These are phyloP conservation scores for Paramyrothecium sp. DNA, from an alignment of 2,329 filamentous ascomycete genomes.

Conservation along the genomic window DNA sequence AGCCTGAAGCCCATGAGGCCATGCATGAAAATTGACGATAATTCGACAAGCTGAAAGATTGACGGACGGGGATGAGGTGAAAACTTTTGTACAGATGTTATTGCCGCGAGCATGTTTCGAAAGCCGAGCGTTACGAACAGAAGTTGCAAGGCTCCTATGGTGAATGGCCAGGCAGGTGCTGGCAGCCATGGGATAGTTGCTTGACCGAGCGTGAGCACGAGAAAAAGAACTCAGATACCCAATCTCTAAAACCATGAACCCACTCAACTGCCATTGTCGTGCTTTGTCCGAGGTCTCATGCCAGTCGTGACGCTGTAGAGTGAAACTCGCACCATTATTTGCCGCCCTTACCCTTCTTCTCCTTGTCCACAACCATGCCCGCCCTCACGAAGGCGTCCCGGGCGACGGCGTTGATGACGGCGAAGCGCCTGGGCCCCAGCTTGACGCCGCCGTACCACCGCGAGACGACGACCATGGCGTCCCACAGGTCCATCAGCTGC, in stretches of 20 bases:
- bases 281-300: neutral
- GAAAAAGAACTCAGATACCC: neutral
- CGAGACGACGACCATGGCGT: constrained; percentile 88
- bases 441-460: constrained; percentile 94
- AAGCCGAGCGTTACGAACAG: too few relatives aligned
- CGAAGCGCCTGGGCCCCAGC: constrained; percentile 84
- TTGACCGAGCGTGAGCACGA: neutral
- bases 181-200: neutral
- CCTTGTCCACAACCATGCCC: constrained; percentile 60
- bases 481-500: constrained; percentile 93
- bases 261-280: neutral
- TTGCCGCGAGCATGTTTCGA: too few relatives aligned
- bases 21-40: too few relatives aligned
- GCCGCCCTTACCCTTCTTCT: constrained; percentile 32
- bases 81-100: too few relatives aligned
- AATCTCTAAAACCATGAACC: neutral
- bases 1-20: constrained; percentile 6
- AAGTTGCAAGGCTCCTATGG: too few relatives aligned
- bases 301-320: neutral
- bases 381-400: constrained; percentile 81
- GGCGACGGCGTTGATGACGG: constrained; percentile 83
- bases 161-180: too few relatives aligned
- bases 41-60: too few relatives aligned
- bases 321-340: neutral
- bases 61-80: too few relatives aligned